Evolutionary conservation across 2,329 filamentous ascomycete genomes (phyloP), one percentile per base, ranked within the genome.

Genomic region (Colletotrichum sp.): DNA sequence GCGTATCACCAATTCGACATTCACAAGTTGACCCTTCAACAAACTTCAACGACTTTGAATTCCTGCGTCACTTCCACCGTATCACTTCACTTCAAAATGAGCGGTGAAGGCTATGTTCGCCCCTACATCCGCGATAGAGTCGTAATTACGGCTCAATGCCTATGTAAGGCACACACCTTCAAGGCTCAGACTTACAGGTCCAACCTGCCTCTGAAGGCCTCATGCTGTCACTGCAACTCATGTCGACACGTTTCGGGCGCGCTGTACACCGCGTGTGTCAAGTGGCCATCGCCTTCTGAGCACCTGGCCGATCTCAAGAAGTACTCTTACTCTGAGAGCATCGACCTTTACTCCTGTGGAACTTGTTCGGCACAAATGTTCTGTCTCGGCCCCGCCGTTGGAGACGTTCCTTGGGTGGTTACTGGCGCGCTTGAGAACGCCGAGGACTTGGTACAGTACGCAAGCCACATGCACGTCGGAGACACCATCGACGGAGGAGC

Each of bases 401-500:
- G 66, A 0, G 71, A 78, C 3, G 78, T 79, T 4, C 69, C 80
- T 4, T 81, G 78, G 13, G 85, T 87, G 0, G 82, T 86, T 3
- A 87, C 85, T 0, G 88, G 89, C 1, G 78, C 80, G 0, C 77
- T 89, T 39, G 68, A 71, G 0, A 86, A 87, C 57, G 67, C 81
- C 1, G 76, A 79, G 0, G 78, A 80, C 8, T 59, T 89, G 9
- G 67, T 88, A 28, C 77, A 78, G 13, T 81, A 85, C 49, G 77
- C 66, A 1, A 75, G 83, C 3, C 87, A 90, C 71, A 85, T 88
- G 5, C 90, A 86, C 72, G 82, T 90, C 1, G 85, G 81, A 1
- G 89, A 91, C 71, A 91, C 90, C 1, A 32, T 84, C 2, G 90
- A 92, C 78, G 90, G 90, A 4, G 90, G 90, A 0, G 85, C 89